Conservation (phyloP, 2,329 filamentous ascomycete genomes). For the Pseudogymnoascus sp. region DNA sequence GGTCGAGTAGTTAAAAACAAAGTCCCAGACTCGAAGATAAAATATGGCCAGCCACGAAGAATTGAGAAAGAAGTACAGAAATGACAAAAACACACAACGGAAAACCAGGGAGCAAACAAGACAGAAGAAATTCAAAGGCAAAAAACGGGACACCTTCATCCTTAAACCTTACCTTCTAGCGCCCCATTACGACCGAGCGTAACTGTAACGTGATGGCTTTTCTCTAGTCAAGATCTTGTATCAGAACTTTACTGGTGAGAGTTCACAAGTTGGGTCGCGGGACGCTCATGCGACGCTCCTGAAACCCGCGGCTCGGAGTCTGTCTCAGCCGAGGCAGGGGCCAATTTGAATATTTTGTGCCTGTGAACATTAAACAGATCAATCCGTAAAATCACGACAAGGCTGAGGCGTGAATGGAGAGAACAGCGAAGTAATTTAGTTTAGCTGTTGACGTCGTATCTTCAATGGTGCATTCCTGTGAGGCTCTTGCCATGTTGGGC, state of each 20-base stretch:
- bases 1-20: not conserved
- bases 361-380: not conserved
- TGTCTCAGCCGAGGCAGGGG: not conserved
- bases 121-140: not conserved
- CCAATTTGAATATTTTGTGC: not conserved
- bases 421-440: not conserved
- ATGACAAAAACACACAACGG: not conserved
- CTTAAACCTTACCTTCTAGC: not conserved
- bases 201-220: slow-evolving; percentile 2
- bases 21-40: not conserved
- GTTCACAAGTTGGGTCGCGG: not conserved
- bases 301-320: not conserved
- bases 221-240: not conserved
- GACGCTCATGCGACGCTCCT: not conserved
- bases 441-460: not conserved
- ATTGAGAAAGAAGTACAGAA: not conserved
- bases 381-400: not conserved
- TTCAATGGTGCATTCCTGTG: not conserved
- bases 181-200: not conserved
- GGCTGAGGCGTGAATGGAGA: not conserved
- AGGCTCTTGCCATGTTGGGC: slow-evolving; percentile 17
- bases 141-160: not conserved
- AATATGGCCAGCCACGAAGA: slow-evolving; percentile 14
- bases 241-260: not conserved
- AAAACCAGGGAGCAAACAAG: not conserved